Evolutionary conservation across 176 grass and related monocot species (phyloP).

Genomic region (Miscanthus lutarioriparius): DNA sequence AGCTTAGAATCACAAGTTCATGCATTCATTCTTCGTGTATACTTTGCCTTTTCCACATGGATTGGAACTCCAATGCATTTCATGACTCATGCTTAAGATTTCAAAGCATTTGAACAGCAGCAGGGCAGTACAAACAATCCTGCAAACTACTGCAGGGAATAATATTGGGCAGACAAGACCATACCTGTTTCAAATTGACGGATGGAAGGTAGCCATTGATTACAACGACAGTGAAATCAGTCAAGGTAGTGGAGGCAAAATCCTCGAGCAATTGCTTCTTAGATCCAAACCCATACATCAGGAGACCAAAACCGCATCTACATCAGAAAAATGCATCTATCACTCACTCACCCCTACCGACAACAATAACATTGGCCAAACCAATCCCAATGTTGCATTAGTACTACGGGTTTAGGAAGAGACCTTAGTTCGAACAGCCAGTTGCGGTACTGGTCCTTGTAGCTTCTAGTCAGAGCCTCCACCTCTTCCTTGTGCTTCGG

Average conservation of each 20-base stretch:
- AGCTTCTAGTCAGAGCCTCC: conserved; percentile 49
- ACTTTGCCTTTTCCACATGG: not conserved
- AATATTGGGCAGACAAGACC: not conserved
- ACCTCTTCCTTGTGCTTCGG: conserved; percentile 78
- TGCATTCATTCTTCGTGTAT: not conserved
- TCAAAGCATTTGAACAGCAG: not conserved
- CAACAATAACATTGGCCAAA: not conserved
- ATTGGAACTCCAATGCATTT: not conserved
- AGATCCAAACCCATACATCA: conserved; percentile 97
- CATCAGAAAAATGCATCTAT: not conserved
- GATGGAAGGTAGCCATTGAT: conserved; percentile 91
- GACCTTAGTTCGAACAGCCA: conserved; percentile 93
- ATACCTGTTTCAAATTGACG: conserved; percentile 88
- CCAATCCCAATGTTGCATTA: not conserved
- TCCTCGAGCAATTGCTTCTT: conserved; percentile 85
- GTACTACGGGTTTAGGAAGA: not conserved
- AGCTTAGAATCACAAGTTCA: not conserved
- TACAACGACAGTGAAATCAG: conserved; percentile 68
- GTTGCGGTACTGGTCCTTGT: conserved; percentile 73
- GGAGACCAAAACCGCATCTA: conserved; percentile 73
- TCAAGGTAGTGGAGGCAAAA: conserved; percentile 78
- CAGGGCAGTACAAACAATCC: not conserved
- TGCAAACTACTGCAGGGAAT: not conserved
- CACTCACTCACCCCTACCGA: conserved; percentile 6
- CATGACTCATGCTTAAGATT: not conserved